phyloP scores from a whole-genome alignment of 2,329 filamentous ascomycete species.

The Verticillium dahliae region DNA sequence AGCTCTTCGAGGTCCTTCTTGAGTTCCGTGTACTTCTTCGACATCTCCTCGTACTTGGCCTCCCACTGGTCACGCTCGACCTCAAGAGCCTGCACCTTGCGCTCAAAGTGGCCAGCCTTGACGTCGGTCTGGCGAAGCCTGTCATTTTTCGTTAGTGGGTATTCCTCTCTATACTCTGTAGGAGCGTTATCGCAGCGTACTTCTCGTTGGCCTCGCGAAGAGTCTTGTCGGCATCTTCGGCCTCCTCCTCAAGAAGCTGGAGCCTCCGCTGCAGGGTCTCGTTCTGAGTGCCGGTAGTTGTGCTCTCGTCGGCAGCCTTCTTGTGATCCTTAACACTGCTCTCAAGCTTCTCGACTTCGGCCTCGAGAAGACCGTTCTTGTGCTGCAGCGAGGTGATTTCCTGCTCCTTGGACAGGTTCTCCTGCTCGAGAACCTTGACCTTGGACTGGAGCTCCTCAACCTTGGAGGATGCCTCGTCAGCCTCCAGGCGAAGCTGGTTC shows the following conservation, averaged over 20 bases:
- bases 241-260: conserved; percentile 95
- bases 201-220: conserved; percentile 97
- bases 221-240: conserved; percentile 92
- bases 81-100: conserved; percentile 97
- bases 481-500: conserved; percentile 88
- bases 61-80: conserved; percentile 90
- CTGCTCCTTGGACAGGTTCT: conserved; percentile 94
- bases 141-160: conserved; percentile 9
- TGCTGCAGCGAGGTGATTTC: conserved; percentile 94
- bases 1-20: conserved; percentile 92
- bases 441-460: conserved; percentile 81
- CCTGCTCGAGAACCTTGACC: conserved; percentile 87
- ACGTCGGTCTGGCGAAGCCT: conserved; percentile 98
- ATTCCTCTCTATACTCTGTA: not conserved
- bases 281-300: conserved; percentile 78
- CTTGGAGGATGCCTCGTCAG: conserved; percentile 75
- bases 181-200: conserved; percentile 48
- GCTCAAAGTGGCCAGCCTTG: conserved; percentile 98
- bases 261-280: conserved; percentile 87
- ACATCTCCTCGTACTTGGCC: conserved; percentile 95
- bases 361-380: conserved; percentile 88
- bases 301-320: conserved; percentile 75
- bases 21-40: conserved; percentile 75
- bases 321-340: conserved; percentile 77
- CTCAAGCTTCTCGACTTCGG: conserved; percentile 91